These are phyloP conservation scores for Evansstolkia leycettana DNA, from an alignment of 495 filamentous ascomycete genomes.

Conservation along the genomic window DNA sequence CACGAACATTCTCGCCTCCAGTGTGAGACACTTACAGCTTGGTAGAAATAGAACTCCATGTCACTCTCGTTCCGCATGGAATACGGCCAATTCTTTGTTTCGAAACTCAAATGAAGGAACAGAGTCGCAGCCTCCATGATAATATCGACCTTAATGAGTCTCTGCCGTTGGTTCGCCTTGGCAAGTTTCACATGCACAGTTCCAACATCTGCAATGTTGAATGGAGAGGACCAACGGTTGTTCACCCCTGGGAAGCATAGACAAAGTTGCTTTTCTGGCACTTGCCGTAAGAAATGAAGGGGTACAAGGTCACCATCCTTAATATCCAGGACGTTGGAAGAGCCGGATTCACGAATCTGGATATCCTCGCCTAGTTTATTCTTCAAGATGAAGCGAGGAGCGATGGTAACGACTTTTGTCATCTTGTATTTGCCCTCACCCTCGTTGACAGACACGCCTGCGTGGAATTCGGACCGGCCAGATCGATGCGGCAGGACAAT, in stretches of 20 bases:
- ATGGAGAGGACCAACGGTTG: conserved; percentile 96
- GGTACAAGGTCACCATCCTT: conserved; percentile 67
- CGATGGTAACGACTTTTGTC: conserved; percentile 87
- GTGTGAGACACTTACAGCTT: no score
- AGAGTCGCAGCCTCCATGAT: conserved; percentile 86
- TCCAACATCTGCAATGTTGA: conserved; percentile 91
- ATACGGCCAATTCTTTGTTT: conserved; percentile 93
- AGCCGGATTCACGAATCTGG: conserved; percentile 78
- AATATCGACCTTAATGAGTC: conserved; percentile 75
- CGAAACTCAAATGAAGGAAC: conserved; percentile 80
- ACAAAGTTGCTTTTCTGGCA: conserved; percentile 73
- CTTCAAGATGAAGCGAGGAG: conserved; percentile 87
- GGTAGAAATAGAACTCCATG: conserved; percentile 88
- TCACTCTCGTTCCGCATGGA: conserved; percentile 97
- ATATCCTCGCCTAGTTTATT: conserved; percentile 84
- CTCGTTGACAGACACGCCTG: conserved; percentile 76
- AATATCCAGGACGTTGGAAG: conserved; percentile 65
- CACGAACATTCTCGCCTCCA: no score
- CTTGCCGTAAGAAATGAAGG: conserved; percentile 72
- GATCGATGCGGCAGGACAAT: conserved; percentile 62
- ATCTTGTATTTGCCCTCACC: conserved; percentile 97
- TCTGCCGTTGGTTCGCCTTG: conserved; percentile 77
- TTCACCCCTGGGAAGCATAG: conserved; percentile 90
- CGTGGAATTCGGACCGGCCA: conserved; percentile 70
- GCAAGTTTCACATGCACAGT: conserved; percentile 88